A percentile compares a stretch with the other conserved stretches of the same genome.
Conservation (phyloP, 108 stramenopile genomes). For the Cylindrotheca fusiformis region DNA sequence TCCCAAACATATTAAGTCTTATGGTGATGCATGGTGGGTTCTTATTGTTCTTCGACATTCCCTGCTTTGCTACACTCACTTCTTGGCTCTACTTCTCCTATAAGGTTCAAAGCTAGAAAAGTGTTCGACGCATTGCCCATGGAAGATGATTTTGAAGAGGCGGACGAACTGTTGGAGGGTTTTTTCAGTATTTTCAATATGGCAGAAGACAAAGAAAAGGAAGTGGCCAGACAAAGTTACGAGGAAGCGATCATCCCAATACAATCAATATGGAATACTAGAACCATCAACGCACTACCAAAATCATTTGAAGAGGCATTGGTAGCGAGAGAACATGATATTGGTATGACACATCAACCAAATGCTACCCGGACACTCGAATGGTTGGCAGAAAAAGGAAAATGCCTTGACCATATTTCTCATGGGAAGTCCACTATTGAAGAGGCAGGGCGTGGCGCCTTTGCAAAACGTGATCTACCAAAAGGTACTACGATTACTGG, state of each 20-base stretch:
- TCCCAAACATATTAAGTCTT: not conserved
- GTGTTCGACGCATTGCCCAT: not conserved
- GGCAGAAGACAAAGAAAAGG: not conserved
- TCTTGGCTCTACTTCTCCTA: not conserved
- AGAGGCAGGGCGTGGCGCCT: constrained; percentile 71
- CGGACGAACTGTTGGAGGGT: not conserved
- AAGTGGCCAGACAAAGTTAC: not conserved
- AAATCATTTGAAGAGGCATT: not conserved
- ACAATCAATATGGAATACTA: not conserved
- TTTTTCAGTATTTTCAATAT: not conserved
- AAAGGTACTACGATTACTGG: constrained; percentile 33
- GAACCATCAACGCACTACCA: not conserved
- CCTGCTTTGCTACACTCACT: not conserved
- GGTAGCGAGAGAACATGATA: not conserved
- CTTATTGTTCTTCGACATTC: not conserved
- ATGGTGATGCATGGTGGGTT: not conserved
- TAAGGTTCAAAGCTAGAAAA: not conserved
- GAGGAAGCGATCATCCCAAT: not conserved
- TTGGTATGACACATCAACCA: not conserved
- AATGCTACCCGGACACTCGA: constrained; percentile 28
- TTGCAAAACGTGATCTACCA: constrained; percentile 46
- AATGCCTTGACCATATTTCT: constrained; percentile 22
- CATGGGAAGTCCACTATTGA: constrained; percentile 46
- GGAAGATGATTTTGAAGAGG: not conserved
- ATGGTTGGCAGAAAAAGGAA: constrained; percentile 41